Percentiles rank a stretch among this genome's conserved stretches.
Conservation (phyloP, 1,284 basidiomycete species). For the Cryptococcus deneoformans region DNA sequence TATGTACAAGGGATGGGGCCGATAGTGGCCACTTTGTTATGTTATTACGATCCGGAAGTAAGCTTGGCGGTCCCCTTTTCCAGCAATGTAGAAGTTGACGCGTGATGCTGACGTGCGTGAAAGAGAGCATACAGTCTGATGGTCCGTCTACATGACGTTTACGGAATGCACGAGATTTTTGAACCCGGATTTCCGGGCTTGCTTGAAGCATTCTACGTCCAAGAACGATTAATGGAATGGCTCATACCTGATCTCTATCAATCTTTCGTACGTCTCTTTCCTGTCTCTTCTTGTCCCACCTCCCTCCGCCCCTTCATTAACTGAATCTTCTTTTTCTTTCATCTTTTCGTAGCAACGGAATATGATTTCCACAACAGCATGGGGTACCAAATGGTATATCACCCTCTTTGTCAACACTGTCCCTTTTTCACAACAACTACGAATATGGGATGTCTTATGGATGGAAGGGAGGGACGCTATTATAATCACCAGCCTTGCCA, state of each 20-base stretch:
- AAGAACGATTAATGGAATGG: conserved; percentile 78
- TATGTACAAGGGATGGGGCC: conserved; percentile 63
- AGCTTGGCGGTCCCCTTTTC: too few species aligned
- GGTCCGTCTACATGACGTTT: conserved; percentile 81
- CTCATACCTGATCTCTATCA: conserved; percentile 85
- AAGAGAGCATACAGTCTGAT: conserved; percentile 74
- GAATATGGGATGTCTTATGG: conserved; percentile 92
- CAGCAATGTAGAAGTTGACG: too few species aligned
- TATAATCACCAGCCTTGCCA: conserved; percentile 75
- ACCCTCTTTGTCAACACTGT: conserved; percentile 93
- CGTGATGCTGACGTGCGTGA: too few species aligned
- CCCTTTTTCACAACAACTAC: conserved; percentile 91
- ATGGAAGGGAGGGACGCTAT: conserved; percentile 88
- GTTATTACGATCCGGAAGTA: conserved; percentile 83
- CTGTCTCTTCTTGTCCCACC: background rate
- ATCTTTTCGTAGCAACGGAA: conserved; percentile 60
- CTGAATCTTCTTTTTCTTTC: conserved; percentile 40
- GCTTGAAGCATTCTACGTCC: conserved; percentile 89
- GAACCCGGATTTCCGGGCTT: conserved; percentile 94
- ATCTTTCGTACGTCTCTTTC: conserved; percentile 60
- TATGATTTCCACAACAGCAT: conserved; percentile 87
- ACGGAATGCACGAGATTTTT: conserved; percentile 85
- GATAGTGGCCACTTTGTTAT: conserved; percentile 89
- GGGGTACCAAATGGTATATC: conserved; percentile 99
- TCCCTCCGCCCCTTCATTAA: background rate